Percentiles rank a stretch among this genome's conserved stretches.
Conservation (phyloP, 805 yeast species). For the Brettanomyces bruxellensis region DNA sequence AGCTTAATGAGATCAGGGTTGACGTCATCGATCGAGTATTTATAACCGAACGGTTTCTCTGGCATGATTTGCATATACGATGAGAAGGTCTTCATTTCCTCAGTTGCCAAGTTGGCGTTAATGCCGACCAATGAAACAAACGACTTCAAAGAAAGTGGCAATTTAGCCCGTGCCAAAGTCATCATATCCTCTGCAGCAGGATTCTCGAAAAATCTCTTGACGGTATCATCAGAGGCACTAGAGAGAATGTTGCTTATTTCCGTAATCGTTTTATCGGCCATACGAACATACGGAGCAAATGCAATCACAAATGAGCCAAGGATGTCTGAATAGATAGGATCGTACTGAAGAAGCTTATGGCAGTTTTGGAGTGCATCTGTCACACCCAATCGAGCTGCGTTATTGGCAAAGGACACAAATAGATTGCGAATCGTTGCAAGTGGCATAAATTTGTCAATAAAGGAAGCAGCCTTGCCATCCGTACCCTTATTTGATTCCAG, state of each 20-base stretch:
- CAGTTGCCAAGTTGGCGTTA: conserved; percentile 59
- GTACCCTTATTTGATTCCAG: conserved; percentile 18
- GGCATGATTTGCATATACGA: conserved; percentile 51
- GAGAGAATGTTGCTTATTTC: conserved; percentile 34
- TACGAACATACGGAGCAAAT: conserved; percentile 39
- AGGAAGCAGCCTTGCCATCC: conserved; percentile 11
- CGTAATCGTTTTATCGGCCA: conserved; percentile 35
- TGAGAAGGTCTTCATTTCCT: conserved; percentile 46
- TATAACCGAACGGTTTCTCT: conserved; percentile 28
- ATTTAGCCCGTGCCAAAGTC: conserved; percentile 57
- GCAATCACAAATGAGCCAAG: conserved; percentile 35
- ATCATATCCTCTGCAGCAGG: conserved; percentile 35
- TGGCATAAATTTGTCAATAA: conserved; percentile 6
- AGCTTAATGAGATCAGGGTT: conserved; percentile 41
- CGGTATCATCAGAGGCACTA: conserved; percentile 35
- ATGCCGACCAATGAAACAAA: conserved; percentile 51
- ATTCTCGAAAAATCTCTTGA: conserved; percentile 36
- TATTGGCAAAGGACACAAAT: conserved; percentile 29
- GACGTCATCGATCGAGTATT: conserved; percentile 40
- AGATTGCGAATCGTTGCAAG: conserved; percentile 14
- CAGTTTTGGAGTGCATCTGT: conserved; percentile 34
- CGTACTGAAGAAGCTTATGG: conserved; percentile 36
- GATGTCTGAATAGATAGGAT: conserved; percentile 41
- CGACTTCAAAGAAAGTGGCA: conserved; percentile 58
- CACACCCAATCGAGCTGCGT: conserved; percentile 33